A percentile compares a stretch with the other conserved stretches of the same genome.
These are phyloP conservation scores for Taxillus chinensis DNA, from an alignment of 164 flowering plant species.

Conservation along the genomic window DNA sequence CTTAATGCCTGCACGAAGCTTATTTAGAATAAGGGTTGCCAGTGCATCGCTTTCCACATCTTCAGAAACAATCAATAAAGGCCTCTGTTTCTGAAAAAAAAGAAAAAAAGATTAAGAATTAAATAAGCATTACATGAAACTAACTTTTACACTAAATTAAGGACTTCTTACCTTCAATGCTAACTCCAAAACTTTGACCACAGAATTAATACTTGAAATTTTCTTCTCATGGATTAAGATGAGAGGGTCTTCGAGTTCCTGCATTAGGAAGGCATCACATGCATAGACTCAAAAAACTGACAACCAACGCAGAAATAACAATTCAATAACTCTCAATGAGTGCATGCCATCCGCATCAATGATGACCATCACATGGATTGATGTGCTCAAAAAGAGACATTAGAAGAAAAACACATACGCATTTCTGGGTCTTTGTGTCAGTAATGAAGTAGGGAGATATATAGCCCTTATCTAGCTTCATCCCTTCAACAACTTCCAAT, in stretches of 20 bases:
- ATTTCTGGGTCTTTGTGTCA: conserved; percentile 84
- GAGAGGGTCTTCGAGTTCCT: conserved; percentile 93
- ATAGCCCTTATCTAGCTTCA: conserved; percentile 96
- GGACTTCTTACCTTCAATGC: conserved; percentile 61
- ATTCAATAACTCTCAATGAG: not conserved
- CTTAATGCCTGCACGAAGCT: conserved; percentile 94
- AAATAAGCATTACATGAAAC: not conserved
- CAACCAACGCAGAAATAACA: not conserved
- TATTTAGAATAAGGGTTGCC: conserved; percentile 80
- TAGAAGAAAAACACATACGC: conserved; percentile 40
- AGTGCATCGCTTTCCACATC: conserved; percentile 94
- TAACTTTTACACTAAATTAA: too few relatives aligned
- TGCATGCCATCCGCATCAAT: too few relatives aligned
- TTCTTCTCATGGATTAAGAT: conserved; percentile 88
- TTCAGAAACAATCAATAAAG: conserved; percentile 82
- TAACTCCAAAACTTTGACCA: conserved; percentile 77
- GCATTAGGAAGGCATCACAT: conserved; percentile 2
- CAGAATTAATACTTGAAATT: conserved; percentile 62
- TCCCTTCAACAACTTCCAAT: conserved; percentile 96
- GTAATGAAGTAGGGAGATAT: conserved; percentile 96
- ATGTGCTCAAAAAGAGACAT: too few relatives aligned
- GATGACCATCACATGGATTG: too few relatives aligned
- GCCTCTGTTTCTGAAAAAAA: conserved; percentile 62
- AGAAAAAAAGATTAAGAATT: not conserved
- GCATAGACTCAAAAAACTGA: not conserved